Conservation (phyloP, 2,329 filamentous ascomycete species). For the Fusarium luffae region DNA sequence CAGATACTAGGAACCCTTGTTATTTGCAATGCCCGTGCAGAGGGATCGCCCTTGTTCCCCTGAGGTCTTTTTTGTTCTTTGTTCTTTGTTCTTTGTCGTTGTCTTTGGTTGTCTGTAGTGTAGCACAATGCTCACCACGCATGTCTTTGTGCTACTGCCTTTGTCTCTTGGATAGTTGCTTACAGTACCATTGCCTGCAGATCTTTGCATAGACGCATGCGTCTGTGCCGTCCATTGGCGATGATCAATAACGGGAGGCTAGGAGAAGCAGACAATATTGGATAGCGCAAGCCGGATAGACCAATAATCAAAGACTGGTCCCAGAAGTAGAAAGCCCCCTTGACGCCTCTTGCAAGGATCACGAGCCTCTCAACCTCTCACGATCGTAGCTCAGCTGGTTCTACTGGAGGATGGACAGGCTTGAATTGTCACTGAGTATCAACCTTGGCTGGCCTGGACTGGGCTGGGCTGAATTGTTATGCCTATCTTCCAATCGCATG, state of each 20-base stretch:
- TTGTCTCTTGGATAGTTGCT: conserved; percentile 1
- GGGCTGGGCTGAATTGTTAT: conserved; percentile 13
- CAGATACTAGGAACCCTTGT: conserved; percentile 21
- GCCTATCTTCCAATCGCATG: conserved; percentile 18
- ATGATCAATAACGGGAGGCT: conserved; percentile 25
- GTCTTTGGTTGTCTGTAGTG: neutral
- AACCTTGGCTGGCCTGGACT: conserved; percentile 21
- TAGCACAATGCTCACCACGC: conserved; percentile 11
- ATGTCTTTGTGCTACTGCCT: conserved; percentile 9
- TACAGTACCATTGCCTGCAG: neutral
- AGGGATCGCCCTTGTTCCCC: conserved; percentile 23
- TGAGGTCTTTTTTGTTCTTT: conserved; percentile 17
- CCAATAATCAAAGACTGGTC: conserved; percentile 22
- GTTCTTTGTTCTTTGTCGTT: neutral
- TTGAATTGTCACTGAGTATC: conserved; percentile 13
- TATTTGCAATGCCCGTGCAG: conserved; percentile 1
- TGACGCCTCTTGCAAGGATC: conserved; percentile 29
- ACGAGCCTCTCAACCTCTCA: conserved; percentile 27
- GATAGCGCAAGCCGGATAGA: conserved; percentile 21
- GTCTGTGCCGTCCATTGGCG: conserved; percentile 15
- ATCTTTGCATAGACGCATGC: conserved; percentile 12
- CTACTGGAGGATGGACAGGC: conserved; percentile 18
- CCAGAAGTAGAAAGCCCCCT: conserved; percentile 4
- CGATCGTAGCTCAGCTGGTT: conserved; percentile 24
- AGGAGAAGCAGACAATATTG: conserved; percentile 13